Evolutionary conservation across 768 basidiomycete species (phyloP).

Genomic region (Astraeus odoratus): DNA sequence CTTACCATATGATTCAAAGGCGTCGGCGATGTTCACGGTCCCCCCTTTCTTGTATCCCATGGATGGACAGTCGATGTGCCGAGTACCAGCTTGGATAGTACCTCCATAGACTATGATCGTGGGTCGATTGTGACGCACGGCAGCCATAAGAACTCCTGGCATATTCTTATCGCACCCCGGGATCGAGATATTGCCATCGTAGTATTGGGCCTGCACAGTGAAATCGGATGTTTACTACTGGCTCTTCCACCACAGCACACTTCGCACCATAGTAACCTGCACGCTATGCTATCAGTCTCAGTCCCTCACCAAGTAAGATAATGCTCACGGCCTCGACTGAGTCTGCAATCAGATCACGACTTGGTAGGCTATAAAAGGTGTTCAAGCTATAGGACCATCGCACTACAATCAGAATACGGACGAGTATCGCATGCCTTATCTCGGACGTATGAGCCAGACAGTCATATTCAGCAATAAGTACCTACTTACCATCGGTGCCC

Average conservation of each 20-base stretch:
- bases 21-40: slow-evolving; percentile 75
- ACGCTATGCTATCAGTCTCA: slow-evolving; percentile 6
- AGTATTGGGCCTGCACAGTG: slow-evolving; percentile 65
- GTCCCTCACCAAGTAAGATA: not conserved
- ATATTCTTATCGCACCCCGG: slow-evolving; percentile 93
- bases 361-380: slow-evolving; percentile 54
- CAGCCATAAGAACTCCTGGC: slow-evolving; percentile 86
- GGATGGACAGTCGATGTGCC: slow-evolving; percentile 74
- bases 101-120: slow-evolving; percentile 86
- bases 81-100: slow-evolving; percentile 70
- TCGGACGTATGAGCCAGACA: not conserved
- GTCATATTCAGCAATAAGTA: not conserved
- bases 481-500: slow-evolving; percentile 71
- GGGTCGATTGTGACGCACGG: slow-evolving; percentile 79
- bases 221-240: not conserved
- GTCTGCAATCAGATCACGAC: slow-evolving; percentile 85
- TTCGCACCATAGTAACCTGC: slow-evolving; percentile 51
- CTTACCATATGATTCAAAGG: slow-evolving; percentile 77
- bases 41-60: slow-evolving; percentile 78
- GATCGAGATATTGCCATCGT: slow-evolving; percentile 81
- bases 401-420: slow-evolving; percentile 30
- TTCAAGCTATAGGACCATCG: not conserved
- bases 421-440: slow-evolving; percentile 81
- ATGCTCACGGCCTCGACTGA: slow-evolving; percentile 70
- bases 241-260: not conserved